Evolutionary conservation across 2,329 filamentous ascomycete genomes (phyloP).

Genomic region (Myriosclerotinia duriaeana): DNA sequence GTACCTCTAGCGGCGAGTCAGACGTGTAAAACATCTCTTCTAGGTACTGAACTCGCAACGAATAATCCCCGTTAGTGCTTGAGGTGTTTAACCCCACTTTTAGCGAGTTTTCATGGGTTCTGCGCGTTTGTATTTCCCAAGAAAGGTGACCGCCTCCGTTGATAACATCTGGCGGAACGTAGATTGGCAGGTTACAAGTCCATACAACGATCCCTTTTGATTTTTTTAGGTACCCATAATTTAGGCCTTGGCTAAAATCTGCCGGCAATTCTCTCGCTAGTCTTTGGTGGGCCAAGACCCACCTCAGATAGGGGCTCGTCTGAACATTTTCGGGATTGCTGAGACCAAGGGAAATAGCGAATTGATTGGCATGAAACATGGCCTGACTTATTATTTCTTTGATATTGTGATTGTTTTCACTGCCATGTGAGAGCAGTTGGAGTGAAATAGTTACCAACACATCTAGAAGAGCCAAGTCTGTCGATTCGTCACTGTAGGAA

Average conservation of each 20-base stretch:
- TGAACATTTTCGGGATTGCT: constrained; percentile 2
- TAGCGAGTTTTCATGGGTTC: not conserved
- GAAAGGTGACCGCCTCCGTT: not conserved
- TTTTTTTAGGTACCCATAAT: not conserved
- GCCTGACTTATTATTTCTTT: not conserved
- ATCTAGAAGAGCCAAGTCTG: not conserved
- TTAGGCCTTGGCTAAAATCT: not conserved
- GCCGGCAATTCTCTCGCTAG: not conserved
- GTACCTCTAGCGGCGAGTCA: not conserved
- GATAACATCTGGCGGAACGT: not conserved
- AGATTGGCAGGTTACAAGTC: not conserved
- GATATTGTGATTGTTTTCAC: not conserved
- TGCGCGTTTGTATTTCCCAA: not conserved
- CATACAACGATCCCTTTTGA: not conserved
- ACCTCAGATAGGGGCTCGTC: constrained; percentile 4
- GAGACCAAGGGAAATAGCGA: not conserved
- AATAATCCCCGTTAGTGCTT: not conserved
- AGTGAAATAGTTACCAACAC: not conserved
- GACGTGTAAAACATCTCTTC: not conserved
- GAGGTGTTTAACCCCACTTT: not conserved
- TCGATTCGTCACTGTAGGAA: not conserved
- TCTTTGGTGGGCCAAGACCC: not conserved
- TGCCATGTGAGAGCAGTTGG: not conserved
- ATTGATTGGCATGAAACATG: not conserved
- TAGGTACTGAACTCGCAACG: not conserved